These are phyloP conservation scores for Vicia sativa DNA, from an alignment of 306 rosid genomes.

Conservation along the genomic window DNA sequence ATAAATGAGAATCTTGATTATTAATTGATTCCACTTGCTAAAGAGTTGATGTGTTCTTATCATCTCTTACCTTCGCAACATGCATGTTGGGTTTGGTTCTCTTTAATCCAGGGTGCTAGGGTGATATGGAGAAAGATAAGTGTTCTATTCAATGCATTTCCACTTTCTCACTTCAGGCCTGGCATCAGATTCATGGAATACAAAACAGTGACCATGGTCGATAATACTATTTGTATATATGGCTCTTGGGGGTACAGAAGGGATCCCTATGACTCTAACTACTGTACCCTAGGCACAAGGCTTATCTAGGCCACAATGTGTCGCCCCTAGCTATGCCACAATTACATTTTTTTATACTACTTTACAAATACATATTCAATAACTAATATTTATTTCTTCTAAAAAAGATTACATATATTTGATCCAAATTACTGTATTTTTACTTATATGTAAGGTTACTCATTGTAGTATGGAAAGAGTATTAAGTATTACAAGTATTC, in stretches of 20 bases:
- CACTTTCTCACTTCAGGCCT: slow-evolving; percentile 53
- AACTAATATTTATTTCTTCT: too few relatives aligned
- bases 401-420: too few relatives aligned
- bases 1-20: not conserved
- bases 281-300: slow-evolving; percentile 10
- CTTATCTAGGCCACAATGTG: not conserved
- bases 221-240: slow-evolving; percentile 24
- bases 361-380: too few relatives aligned
- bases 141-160: slow-evolving; percentile 55
- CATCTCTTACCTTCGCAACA: slow-evolving; percentile 2
- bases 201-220: slow-evolving; percentile 23
- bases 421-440: too few relatives aligned
- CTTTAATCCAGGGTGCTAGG: slow-evolving; percentile 30
- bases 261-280: slow-evolving; percentile 28
- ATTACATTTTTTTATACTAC: too few relatives aligned
- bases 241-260: slow-evolving; percentile 38
- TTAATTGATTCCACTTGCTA: not conserved
- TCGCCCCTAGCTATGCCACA: too few relatives aligned
- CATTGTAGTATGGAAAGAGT: too few relatives aligned
- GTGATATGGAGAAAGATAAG: slow-evolving; percentile 63
- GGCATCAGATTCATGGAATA: slow-evolving; percentile 65
- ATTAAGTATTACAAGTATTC: too few relatives aligned
- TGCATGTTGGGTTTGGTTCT: slow-evolving; percentile 19
- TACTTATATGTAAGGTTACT: too few relatives aligned
- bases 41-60: not conserved